phyloP scores from a whole-genome alignment of 495 filamentous ascomycete species.

The Delitschia confertaspora region DNA sequence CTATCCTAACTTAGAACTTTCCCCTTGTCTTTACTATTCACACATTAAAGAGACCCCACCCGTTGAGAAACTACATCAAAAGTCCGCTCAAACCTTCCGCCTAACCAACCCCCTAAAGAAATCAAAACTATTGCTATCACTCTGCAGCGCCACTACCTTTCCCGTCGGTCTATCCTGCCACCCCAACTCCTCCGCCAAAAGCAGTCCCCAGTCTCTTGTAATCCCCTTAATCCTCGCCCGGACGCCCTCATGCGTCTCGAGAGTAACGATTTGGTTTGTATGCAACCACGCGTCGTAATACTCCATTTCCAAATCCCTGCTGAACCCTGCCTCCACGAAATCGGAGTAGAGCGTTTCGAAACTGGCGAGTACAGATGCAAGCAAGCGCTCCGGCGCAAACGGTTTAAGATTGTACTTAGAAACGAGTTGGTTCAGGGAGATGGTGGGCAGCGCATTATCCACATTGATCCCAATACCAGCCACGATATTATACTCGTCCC shows the following conservation, averaged over 20 bases:
- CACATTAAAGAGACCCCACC: no score
- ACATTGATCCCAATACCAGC: constrained; percentile 86
- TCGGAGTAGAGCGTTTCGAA: constrained; percentile 70
- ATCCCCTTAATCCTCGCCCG: constrained; percentile 81
- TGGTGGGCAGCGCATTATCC: constrained; percentile 78
- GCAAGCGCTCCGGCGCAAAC: constrained; percentile 70
- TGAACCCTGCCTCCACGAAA: constrained; percentile 67
- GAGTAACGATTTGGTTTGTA: constrained; percentile 75
- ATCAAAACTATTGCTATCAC: constrained; percentile 97
- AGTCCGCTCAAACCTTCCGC: constrained; percentile 74
- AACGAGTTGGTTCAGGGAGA: constrained; percentile 66
- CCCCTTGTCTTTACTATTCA: no score
- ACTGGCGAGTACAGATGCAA: constrained; percentile 69
- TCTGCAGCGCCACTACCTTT: constrained; percentile 74
- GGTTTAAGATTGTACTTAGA: constrained; percentile 34
- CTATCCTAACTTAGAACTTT: no score
- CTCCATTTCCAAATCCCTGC: constrained; percentile 55
- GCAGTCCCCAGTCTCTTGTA: constrained; percentile 75
- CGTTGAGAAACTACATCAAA: no score
- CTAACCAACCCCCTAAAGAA: constrained; percentile 86
- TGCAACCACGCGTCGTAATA: constrained; percentile 92
- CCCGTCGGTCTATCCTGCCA: constrained; percentile 66
- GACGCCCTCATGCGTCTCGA: constrained; percentile 73
- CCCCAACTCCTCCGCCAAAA: constrained; percentile 73
- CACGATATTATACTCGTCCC: constrained; percentile 74